Base-by-base conservation (phyloP, 2,329 filamentous ascomycete species). In the Hawksworthiomyces lignivorus region DNA sequence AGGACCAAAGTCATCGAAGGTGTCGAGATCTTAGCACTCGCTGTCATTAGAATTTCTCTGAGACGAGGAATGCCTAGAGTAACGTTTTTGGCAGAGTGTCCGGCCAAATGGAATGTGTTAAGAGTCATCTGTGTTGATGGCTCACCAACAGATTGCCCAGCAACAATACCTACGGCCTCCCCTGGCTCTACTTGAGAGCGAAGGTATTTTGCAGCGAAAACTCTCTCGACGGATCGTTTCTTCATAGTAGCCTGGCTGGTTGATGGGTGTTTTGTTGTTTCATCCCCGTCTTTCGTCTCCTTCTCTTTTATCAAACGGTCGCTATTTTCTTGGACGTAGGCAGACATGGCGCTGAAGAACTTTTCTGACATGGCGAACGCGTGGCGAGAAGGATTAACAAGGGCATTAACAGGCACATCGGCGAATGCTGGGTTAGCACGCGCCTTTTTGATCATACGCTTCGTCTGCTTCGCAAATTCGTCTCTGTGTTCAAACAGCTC, bases 91-190 rank as follows among this genome's bases (percentile, higher is more conserved):
- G 92, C 84, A 17, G 92, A 89, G 70, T 97, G 90, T 57, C 92
- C 92, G 62, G 92, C 92, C 77, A 98, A 86, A 75, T 98, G 92
- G 77, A 98, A 98, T 21, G 94, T 98, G 67, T 98, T 98, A 42
- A 98, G 70, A 7, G 94, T 98, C 94, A 98, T 98, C 62, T 98
- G 92, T 10, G 92, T 98, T 3, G 89, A 96, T 8, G 94, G 92
- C 59, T 98, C 94, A 58, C 92, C 92, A 31, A 98, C 82, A 24
- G 90, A 97, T 64, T 98, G 92, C 9, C 89, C 89, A 38, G 94
- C 94, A 45, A 98, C 87, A 49, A 98, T 94, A 51, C 92, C 92
- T 20, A 98, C 89, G 20, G 92, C 90, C 67, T 98, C 94, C 34
- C 92, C 92, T 21, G 92, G 87, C 54, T 98, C 90, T 19, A 96